Base-by-base conservation (phyloP, 2,329 filamentous ascomycete species). In the Bipolaris bicolor region DNA sequence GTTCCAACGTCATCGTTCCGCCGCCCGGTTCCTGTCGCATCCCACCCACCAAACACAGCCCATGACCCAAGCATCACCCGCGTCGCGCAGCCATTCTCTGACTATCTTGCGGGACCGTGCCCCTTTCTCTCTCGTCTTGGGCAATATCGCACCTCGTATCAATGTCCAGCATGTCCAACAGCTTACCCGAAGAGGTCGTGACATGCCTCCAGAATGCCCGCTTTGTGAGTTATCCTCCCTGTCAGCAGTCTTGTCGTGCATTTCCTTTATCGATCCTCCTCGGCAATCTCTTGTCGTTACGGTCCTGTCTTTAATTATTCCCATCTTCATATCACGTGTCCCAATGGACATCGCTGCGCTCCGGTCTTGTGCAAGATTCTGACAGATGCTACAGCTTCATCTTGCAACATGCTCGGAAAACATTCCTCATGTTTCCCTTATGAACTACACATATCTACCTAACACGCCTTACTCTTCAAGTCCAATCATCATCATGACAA, bases 401-500 rank as follows among this genome's bases (percentile, higher is more conserved):
- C 89, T 99, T 51, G 93, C 95, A 68, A 99, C 95, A 55, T 96
- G 90, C 77, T 87, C 87, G 67, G 84, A 90, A 66, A 90, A 95
- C 71, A 83, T 88, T 62, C 95, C 95, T 9, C 92, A 98, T 76
- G 91, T 98, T 65, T 96, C 92, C 36, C 87, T 99, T 64, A 99
- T 99, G 95, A 97, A 96, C 82, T 98, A 98, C 82, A 98, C 95
- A 72, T 98, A 97, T 79, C 89, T 99, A 20, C 90, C 92, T 37
- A 87, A 84, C 5, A 71, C 71, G 11, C 91, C 90, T 15, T 88
- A 87, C 37, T 89, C 87, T 77, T 84, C 86, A 37, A 73, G 83
- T 49, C 80, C 81, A 13, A 77, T 92, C n/a, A 90, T 92, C 63
- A 96, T 98, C 73, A 90, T 98, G 82, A 98, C 95, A 54, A 96